Evolutionary conservation across 139 green algal genomes (phyloP).

Genomic region (Choricystis sp.): DNA sequence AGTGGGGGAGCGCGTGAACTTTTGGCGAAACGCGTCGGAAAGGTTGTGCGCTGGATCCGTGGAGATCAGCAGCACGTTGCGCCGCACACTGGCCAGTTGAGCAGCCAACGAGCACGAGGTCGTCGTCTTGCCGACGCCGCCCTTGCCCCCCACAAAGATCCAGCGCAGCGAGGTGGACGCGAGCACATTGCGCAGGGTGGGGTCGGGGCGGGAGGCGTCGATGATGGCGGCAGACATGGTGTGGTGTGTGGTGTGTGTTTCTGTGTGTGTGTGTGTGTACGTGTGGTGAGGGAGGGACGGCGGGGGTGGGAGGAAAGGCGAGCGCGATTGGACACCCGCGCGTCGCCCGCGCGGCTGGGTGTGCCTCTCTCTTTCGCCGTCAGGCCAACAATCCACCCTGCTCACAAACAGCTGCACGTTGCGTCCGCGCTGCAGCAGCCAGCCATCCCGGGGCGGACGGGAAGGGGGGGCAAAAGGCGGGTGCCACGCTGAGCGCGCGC

Average conservation of each 20-base stretch:
- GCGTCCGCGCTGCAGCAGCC: no score
- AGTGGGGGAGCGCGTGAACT: slow-evolving; percentile 72
- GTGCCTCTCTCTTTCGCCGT: no score
- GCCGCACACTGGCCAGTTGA: slow-evolving; percentile 53
- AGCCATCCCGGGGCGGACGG: no score
- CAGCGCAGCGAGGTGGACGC: slow-evolving; percentile 54
- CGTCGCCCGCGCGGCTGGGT: no score
- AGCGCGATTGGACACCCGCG: no score
- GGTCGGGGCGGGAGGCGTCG: slow-evolving; percentile 15
- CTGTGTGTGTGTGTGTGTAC: neutral
- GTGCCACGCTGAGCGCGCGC: no score
- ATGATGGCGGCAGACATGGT: neutral
- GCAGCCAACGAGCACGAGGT: slow-evolving; percentile 70
- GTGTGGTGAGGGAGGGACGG: no score
- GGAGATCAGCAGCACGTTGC: slow-evolving; percentile 88
- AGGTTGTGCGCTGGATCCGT: slow-evolving; percentile 95
- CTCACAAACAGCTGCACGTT: no score
- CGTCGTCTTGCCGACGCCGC: slow-evolving; percentile 83
- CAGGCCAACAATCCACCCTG: no score
- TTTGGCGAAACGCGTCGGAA: slow-evolving; percentile 87
- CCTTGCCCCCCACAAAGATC: slow-evolving; percentile 93
- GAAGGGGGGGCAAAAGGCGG: no score
- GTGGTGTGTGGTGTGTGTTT: no score
- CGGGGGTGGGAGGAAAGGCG: no score
- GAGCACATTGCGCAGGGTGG: slow-evolving; percentile 72